phyloP scores from a whole-genome alignment of 1,284 basidiomycete genomes.

The Xerocomus cyaneibrunnescens region DNA sequence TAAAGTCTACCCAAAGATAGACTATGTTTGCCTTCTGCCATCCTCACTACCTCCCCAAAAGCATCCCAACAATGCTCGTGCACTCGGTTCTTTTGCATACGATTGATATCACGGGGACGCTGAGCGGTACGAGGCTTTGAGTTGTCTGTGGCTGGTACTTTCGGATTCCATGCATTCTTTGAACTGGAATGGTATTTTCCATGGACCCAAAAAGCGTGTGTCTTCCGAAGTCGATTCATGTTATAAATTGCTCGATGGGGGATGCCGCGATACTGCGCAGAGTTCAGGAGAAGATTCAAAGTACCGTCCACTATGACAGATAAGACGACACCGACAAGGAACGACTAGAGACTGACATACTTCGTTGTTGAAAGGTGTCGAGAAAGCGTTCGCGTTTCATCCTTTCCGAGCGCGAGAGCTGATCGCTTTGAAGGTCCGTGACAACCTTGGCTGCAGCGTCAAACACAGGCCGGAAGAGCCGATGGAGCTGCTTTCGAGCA shows the following conservation, averaged over 20 bases:
- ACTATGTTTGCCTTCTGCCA: constrained; percentile 35
- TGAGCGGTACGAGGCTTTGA: constrained; percentile 7
- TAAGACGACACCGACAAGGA: constrained; percentile 2
- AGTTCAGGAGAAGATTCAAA: constrained; percentile 52
- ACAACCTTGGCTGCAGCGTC: constrained; percentile 49
- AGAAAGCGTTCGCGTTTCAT: constrained; percentile 44
- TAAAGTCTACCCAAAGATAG: constrained; percentile 31
- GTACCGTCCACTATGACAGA: constrained; percentile 54
- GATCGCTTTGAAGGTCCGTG: constrained; percentile 38
- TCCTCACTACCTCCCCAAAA: constrained; percentile 32
- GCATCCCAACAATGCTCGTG: constrained; percentile 36
- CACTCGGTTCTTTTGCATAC: constrained; percentile 15
- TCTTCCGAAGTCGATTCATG: constrained; percentile 41
- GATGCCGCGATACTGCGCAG: constrained; percentile 57
- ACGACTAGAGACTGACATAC: constrained; percentile 28
- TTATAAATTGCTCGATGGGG: constrained; percentile 58
- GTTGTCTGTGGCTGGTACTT: constrained; percentile 33
- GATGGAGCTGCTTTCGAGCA: constrained; percentile 45
- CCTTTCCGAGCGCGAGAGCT: constrained; percentile 31
- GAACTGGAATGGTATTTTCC: constrained; percentile 21
- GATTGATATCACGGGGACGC: constrained; percentile 13
- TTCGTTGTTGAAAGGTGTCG: constrained; percentile 49
- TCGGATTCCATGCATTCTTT: constrained; percentile 46
- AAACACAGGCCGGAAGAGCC: constrained; percentile 57
- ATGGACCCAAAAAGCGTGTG: constrained; percentile 26